Evolutionary conservation across 2,329 filamentous ascomycete species (phyloP).

Genomic region (Trichoderma sp.): DNA sequence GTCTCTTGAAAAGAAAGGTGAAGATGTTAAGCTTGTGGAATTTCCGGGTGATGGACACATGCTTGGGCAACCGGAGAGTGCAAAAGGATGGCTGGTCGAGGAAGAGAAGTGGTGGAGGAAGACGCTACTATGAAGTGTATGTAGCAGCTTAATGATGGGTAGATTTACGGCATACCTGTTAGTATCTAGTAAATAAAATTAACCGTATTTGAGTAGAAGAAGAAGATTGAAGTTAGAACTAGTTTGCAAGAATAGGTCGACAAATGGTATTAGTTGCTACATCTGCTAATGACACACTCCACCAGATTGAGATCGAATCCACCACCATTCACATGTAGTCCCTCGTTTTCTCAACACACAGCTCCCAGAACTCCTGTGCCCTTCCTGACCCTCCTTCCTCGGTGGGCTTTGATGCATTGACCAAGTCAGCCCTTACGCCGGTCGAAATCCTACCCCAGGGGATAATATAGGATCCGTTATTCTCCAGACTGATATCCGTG

Average conservation of each 20-base stretch:
- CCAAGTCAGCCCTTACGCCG: constrained; percentile 28
- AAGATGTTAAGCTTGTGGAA: constrained; percentile 46
- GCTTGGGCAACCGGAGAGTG: constrained; percentile 41
- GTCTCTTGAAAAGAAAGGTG: constrained; percentile 40
- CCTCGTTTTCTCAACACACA: constrained; percentile 26
- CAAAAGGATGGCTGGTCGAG: constrained; percentile 40
- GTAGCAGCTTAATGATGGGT: too few species aligned
- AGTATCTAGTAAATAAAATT: background rate
- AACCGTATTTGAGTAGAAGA: background rate
- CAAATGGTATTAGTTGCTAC: background rate
- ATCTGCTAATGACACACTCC: background rate
- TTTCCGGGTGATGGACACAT: constrained; percentile 52
- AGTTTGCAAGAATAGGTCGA: background rate
- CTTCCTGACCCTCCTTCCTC: constrained; percentile 30
- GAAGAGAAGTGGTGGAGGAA: constrained; percentile 49
- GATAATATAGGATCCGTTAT: constrained; percentile 31
- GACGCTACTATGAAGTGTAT: constrained; percentile 29
- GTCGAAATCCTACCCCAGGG: constrained; percentile 30
- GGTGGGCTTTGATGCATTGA: constrained; percentile 27
- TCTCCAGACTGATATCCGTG: constrained; percentile 33
- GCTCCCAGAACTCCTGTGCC: constrained; percentile 30
- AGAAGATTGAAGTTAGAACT: background rate
- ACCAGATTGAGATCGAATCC: background rate
- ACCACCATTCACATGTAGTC: constrained; percentile 3
- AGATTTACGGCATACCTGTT: too few species aligned